Percentiles rank a stretch among this genome's conserved stretches.
Evolutionary conservation across 306 rosid genomes (phyloP).

Genomic region (Quercus alba): DNA sequence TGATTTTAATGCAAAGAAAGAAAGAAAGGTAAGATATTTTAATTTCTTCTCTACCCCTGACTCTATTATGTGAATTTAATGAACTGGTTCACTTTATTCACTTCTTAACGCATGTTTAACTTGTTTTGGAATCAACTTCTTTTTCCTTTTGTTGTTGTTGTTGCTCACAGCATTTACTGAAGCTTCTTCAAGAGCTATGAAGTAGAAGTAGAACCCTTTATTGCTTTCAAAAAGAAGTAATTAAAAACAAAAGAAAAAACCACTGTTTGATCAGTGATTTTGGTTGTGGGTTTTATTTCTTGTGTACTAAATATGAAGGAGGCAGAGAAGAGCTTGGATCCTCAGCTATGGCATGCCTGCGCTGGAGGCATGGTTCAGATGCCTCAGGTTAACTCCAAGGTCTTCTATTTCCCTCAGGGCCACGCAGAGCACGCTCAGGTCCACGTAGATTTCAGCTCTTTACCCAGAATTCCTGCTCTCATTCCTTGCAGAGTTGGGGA

Average conservation of each 20-base stretch:
- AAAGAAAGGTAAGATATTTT: constrained; percentile 22
- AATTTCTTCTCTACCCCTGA: not conserved
- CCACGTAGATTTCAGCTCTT: constrained; percentile 48
- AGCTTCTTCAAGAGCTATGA: not conserved
- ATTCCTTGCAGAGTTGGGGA: constrained; percentile 67
- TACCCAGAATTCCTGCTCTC: constrained; percentile 55
- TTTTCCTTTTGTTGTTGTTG: constrained; percentile 4
- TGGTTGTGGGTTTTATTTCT: not conserved
- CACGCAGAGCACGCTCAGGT: constrained; percentile 92
- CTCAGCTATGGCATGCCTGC: constrained; percentile 98
- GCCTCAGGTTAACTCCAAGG: constrained; percentile 79
- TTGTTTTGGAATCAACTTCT: constrained; percentile 6
- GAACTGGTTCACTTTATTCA: constrained; percentile 1
- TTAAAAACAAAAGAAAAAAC: not conserved
- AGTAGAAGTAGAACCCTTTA: constrained; percentile 2
- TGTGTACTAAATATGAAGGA: constrained; percentile 49
- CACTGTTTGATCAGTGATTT: constrained; percentile 27
- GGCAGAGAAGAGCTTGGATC: constrained; percentile 64
- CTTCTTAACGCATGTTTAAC: constrained; percentile 9
- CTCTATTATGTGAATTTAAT: constrained; percentile 17
- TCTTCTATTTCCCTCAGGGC: constrained; percentile 94
- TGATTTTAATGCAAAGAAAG: not conserved
- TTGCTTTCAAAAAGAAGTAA: not conserved
- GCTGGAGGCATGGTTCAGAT: constrained; percentile 97
- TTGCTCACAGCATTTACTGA: constrained; percentile 23